A percentile compares a stretch with the other conserved stretches of the same genome.
Conservation (phyloP, 495 filamentous ascomycete species). For the Talaromyces adpressus region DNA sequence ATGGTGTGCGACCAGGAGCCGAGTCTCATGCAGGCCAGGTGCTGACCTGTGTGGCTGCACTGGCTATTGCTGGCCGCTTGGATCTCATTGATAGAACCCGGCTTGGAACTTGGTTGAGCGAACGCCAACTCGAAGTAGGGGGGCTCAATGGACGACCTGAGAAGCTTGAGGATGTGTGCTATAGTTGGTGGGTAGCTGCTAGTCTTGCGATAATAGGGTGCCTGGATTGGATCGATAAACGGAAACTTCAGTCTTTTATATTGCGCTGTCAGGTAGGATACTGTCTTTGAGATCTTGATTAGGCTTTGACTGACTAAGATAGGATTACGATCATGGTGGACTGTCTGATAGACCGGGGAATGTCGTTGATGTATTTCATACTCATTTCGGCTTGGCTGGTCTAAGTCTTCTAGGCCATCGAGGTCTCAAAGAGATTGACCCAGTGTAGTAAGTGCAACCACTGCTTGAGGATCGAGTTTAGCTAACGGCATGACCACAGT, state of each 20-base stretch:
- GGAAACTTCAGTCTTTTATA: constrained; percentile 73
- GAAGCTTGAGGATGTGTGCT: constrained; percentile 95
- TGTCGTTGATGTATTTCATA: constrained; percentile 98
- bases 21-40: constrained; percentile 93
- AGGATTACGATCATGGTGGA: constrained; percentile 80
- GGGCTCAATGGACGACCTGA: constrained; percentile 92
- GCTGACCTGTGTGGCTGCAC: constrained; percentile 86
- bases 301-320: constrained; percentile 16
- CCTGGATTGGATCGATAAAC: constrained; percentile 83
- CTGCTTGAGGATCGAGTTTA: neutral
- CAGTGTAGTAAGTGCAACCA: constrained; percentile 62
- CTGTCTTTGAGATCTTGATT: neutral
- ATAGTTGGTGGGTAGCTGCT: constrained; percentile 95
- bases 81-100: constrained; percentile 80
- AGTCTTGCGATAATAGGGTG: constrained; percentile 84
- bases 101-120: constrained; percentile 84
- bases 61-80: constrained; percentile 73
- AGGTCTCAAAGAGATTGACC: constrained; percentile 74
- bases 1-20: constrained; percentile 78
- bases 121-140: constrained; percentile 78
- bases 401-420: constrained; percentile 73
- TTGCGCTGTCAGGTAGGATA: constrained; percentile 61
- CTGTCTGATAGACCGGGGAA: constrained; percentile 86
- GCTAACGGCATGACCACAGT: constrained; percentile 24
- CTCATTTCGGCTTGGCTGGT: constrained; percentile 80